Conservation (phyloP, 1,284 basidiomycete genomes). For the Ceratobasidium sp. region DNA sequence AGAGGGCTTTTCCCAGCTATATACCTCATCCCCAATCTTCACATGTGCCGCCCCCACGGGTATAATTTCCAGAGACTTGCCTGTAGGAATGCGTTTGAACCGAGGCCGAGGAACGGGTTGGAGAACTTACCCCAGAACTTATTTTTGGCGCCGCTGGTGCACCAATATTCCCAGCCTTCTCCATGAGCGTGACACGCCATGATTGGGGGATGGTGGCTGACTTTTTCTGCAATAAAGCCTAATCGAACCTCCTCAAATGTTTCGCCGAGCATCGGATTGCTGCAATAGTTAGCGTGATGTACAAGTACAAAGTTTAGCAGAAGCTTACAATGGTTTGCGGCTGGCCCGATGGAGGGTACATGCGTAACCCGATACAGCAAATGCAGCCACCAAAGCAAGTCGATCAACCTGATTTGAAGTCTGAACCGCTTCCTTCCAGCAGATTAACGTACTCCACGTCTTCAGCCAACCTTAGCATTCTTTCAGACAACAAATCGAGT, state of each 20-base stretch:
- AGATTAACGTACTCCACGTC: conserved; percentile 82
- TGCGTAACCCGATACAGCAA: conserved; percentile 84
- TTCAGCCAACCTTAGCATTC: conserved; percentile 58
- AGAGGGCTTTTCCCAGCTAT: conserved; percentile 81
- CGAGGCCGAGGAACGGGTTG: conserved; percentile 35
- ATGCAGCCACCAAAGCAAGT: conserved; percentile 80
- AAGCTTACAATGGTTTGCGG: conserved; percentile 83
- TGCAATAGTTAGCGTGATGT: conserved; percentile 46
- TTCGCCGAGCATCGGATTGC: conserved; percentile 87
- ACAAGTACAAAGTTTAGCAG: conserved; percentile 22
- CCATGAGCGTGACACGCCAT: conserved; percentile 87
- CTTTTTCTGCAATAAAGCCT: conserved; percentile 84
- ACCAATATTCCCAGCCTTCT: conserved; percentile 72
- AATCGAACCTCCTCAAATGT: conserved; percentile 84
- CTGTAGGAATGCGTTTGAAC: conserved; percentile 52
- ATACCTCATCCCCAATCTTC: conserved; percentile 67
- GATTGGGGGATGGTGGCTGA: conserved; percentile 79
- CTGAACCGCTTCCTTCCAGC: conserved; percentile 66
- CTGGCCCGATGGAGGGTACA: conserved; percentile 79
- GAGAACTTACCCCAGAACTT: conserved; percentile 81
- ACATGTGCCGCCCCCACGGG: conserved; percentile 73
- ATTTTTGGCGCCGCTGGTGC: conserved; percentile 76
- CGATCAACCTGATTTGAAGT: conserved; percentile 71
- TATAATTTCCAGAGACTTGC: conserved; percentile 84
- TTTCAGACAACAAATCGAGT: conserved; percentile 45